These are phyloP conservation scores for Colletotrichum sidae DNA, from an alignment of 2,329 filamentous ascomycete genomes.

Conservation along the genomic window DNA sequence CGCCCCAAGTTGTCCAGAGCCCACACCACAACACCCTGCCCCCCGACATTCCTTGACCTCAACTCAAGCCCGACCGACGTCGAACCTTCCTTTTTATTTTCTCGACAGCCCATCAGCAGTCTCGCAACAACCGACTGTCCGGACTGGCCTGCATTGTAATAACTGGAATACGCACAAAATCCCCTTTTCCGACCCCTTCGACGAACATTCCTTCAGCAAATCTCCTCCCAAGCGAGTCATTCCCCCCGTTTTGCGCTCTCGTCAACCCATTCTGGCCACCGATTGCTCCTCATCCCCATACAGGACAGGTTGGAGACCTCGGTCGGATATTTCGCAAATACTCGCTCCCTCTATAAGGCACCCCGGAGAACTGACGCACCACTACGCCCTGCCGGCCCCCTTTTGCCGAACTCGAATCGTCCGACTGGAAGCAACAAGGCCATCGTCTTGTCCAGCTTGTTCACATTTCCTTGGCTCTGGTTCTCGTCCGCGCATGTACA, in stretches of 20 bases:
- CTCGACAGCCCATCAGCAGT: conserved; percentile 30
- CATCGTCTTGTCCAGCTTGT: conserved; percentile 21
- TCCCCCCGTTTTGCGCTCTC: conserved; percentile 18
- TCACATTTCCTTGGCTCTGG: conserved; percentile 24
- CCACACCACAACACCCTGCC: conserved; percentile 17
- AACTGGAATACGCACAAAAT: conserved; percentile 33
- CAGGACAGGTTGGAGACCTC: conserved; percentile 15
- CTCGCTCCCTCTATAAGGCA: neutral
- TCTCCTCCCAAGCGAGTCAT: conserved; percentile 11
- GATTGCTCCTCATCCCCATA: conserved; percentile 19
- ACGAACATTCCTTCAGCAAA: conserved; percentile 34
- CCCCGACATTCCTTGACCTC: conserved; percentile 40
- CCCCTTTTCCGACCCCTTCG: conserved; percentile 27
- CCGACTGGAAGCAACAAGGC: conserved; percentile 31
- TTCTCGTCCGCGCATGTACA: conserved; percentile 18
- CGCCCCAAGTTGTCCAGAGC: conserved; percentile 31
- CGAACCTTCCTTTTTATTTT: conserved; percentile 36
- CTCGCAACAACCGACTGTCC: conserved; percentile 25
- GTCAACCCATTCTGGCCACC: conserved; percentile 12
- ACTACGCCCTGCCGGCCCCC: conserved; percentile 4
- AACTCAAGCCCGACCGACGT: conserved; percentile 32
- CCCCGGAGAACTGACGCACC: conserved; percentile 17
- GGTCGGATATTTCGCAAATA: conserved; percentile 9
- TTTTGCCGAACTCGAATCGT: conserved; percentile 1
- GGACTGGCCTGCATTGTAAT: conserved; percentile 39